Evolutionary conservation across 1,284 basidiomycete genomes (phyloP).

Genomic region (Marasmius tenuissimus): DNA sequence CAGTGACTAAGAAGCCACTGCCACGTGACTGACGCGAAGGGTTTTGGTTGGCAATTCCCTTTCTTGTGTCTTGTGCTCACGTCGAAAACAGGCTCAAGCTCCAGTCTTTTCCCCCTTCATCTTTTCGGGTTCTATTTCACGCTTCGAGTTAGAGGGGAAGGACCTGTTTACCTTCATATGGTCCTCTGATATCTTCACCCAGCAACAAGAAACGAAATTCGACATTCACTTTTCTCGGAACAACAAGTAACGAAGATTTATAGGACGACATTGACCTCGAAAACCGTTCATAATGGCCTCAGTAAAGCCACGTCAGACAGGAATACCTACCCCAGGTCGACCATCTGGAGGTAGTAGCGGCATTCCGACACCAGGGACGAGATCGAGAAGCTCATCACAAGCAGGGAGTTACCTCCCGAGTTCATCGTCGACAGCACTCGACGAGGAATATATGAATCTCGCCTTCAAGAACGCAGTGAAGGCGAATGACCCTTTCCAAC

Average conservation of each 20-base stretch:
- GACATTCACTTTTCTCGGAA: not conserved
- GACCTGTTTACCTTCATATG: not conserved
- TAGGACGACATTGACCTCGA: not conserved
- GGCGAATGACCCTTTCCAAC: constrained; percentile 76
- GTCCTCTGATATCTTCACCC: not conserved
- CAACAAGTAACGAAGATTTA: not conserved
- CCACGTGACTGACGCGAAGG: not conserved
- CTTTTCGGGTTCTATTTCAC: not conserved
- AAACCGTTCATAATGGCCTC: constrained; percentile 39
- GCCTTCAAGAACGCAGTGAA: constrained; percentile 77
- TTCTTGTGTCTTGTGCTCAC: not conserved
- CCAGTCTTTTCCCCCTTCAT: not conserved
- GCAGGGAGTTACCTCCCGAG: constrained; percentile 29
- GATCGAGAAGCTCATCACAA: constrained; percentile 53
- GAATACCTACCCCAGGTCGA: constrained; percentile 61
- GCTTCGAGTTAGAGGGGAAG: not conserved
- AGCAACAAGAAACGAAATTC: not conserved
- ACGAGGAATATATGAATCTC: constrained; percentile 57
- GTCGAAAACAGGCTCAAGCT: not conserved
- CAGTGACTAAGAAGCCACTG: not conserved
- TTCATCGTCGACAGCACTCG: constrained; percentile 26
- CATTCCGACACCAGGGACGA: constrained; percentile 71
- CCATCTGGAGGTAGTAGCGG: constrained; percentile 23
- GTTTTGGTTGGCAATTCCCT: not conserved
- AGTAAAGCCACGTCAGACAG: constrained; percentile 49